Evolutionary conservation across 495 filamentous ascomycete genomes (phyloP).

Genomic region (Penicillium silybi): DNA sequence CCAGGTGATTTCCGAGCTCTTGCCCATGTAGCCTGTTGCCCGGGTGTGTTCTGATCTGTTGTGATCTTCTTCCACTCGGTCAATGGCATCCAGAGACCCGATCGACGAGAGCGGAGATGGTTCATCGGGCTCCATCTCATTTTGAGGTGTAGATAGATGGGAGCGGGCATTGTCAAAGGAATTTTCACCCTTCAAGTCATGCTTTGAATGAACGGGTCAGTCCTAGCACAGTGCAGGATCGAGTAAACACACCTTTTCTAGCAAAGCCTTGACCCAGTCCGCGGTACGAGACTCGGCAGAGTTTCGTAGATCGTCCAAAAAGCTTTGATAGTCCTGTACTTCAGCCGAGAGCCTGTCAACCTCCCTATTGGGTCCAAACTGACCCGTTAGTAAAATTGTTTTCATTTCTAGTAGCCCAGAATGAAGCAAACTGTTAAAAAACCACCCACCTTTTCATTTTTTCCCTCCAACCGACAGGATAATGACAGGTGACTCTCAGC

Average conservation of each 20-base stretch:
- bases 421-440: not conserved
- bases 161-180: slow-evolving; percentile 1
- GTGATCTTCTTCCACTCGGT: slow-evolving; percentile 51
- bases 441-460: slow-evolving; percentile 48
- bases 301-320: slow-evolving; percentile 38
- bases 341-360: slow-evolving; percentile 43
- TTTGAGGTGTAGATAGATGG: not conserved
- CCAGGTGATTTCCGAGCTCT: slow-evolving; percentile 57
- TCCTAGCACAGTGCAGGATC: not conserved
- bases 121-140: slow-evolving; percentile 2
- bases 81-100: slow-evolving; percentile 53
- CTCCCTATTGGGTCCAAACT: slow-evolving; percentile 17
- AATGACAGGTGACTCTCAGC: slow-evolving; percentile 46
- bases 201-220: not conserved
- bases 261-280: slow-evolving; percentile 34
- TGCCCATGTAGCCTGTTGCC: slow-evolving; percentile 54
- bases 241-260: slow-evolving; percentile 37
- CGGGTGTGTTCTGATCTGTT: slow-evolving; percentile 40
- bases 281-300: slow-evolving; percentile 30
- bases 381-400: slow-evolving; percentile 4
- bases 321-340: slow-evolving; percentile 46
- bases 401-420: not conserved
- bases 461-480: slow-evolving; percentile 57
- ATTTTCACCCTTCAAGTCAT: slow-evolving; percentile 1
- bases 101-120: slow-evolving; percentile 34